Base-by-base conservation (phyloP, 352 stramenopile species). In the Globisporangium acanthophoron region DNA sequence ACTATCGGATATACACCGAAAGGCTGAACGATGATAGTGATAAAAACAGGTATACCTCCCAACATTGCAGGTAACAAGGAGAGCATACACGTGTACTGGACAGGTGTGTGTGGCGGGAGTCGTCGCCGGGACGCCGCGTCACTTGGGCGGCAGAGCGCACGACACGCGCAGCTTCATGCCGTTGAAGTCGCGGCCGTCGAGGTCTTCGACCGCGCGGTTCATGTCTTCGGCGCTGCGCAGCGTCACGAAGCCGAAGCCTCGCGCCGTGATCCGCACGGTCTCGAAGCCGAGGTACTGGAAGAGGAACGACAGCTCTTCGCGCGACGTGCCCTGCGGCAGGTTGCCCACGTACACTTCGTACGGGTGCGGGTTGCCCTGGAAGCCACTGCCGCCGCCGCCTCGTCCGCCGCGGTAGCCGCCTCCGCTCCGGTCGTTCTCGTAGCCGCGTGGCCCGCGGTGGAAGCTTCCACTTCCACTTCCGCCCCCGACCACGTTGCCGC, bases 331-430 rank as follows among this genome's bases (percentile, higher is more conserved):
- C 29, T 85, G 81, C 5, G 84, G 84, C n/a, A 93, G 56, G 46
- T 93, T 93, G 24, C 84, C 84, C 43, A 93, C 84, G 61, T 91
- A 93, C 29, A 93, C 79, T 55, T 93, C 84, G 47, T 75, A 89
- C 29, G 83, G 78, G 58, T 90, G 78, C 49, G 79, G 80, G 2
- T 77, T 71, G 3, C 68, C 55, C 33, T 76, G 65, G 66, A 86
- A 88, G 8, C 76, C 60, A 13, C 71, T 65, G 35, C 73, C 66
- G 12, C 70, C 64, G 0, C 73, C 63, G 18, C 59, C 63, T 5
- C 78, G 70, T 46, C 35, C 35, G 35, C 35, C 35, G 11, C 78
- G 76, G 21, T 55, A 59, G 12, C 62, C 59, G 5, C 52, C 18
- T 12, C 50, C 50, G 3, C 50, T 21, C n/a, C 48, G 39, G 46